A percentile compares a stretch with the other conserved stretches of the same genome.
Evolutionary conservation across 441 rosid genomes (phyloP).

Genomic region (Flueggea neowawraea): DNA sequence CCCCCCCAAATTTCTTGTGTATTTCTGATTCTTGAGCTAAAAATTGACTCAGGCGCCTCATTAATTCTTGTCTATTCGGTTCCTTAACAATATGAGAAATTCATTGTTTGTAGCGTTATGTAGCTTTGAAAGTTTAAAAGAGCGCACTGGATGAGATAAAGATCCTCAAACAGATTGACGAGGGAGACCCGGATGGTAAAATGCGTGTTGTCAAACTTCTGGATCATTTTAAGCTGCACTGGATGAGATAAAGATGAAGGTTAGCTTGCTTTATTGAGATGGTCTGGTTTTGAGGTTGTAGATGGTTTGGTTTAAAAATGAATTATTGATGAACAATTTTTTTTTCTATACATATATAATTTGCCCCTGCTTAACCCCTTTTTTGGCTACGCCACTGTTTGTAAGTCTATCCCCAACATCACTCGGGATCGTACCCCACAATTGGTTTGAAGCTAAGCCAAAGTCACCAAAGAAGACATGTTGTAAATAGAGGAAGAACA

Average conservation of each 20-base stretch:
- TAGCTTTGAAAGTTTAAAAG: slow-evolving; percentile 77
- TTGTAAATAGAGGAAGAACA: slow-evolving; percentile 39
- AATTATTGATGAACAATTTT: too few species aligned
- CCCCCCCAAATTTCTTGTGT: too few species aligned
- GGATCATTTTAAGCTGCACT: slow-evolving; percentile 78
- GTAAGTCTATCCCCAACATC: slow-evolving; percentile 49
- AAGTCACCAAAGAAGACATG: slow-evolving; percentile 38
- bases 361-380: too few species aligned
- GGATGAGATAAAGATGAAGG: too few species aligned
- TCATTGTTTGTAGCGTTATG: slow-evolving; percentile 49
- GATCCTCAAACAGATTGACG: slow-evolving; percentile 62
- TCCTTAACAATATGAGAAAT: slow-evolving; percentile 16
- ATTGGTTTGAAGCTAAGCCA: slow-evolving; percentile 48
- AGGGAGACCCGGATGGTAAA: slow-evolving; percentile 53
- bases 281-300: too few species aligned
- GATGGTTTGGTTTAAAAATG: too few species aligned
- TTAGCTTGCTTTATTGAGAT: too few species aligned
- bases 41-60: too few species aligned
- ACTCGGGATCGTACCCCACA: slow-evolving; percentile 42
- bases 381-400: too few species aligned
- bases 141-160: slow-evolving; percentile 81
- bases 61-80: too few species aligned
- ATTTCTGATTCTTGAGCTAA: too few species aligned
- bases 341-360: too few species aligned
- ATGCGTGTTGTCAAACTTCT: slow-evolving; percentile 68